Percentiles rank a stretch among this genome's conserved stretches.
Evolutionary conservation across 2,329 filamentous ascomycete genomes (phyloP).

Genomic region (Parascedosporium putredinis): DNA sequence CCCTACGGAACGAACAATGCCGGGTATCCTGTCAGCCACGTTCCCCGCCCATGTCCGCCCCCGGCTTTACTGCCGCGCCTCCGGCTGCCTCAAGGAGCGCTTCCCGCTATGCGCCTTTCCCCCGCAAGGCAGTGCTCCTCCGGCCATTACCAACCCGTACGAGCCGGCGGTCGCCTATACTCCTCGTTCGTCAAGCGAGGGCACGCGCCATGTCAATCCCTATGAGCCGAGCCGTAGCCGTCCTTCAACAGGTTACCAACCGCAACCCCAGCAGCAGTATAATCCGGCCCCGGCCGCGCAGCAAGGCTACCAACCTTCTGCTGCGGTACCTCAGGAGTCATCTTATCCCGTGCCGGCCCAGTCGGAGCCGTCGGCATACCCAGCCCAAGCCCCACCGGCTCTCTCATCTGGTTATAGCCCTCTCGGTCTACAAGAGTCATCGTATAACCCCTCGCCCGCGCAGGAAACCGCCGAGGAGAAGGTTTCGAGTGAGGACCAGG

Average conservation of each 20-base stretch:
- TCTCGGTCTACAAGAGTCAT: background rate
- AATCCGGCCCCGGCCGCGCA: background rate
- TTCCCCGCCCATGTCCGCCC: constrained; percentile 20
- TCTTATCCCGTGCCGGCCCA: background rate
- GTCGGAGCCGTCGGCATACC: background rate
- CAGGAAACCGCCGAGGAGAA: background rate
- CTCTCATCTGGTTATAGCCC: constrained; percentile 11
- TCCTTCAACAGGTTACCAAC: constrained; percentile 13
- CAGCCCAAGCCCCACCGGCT: background rate
- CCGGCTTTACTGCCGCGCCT: constrained; percentile 20
- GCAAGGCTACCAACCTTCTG: background rate
- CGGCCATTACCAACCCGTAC: constrained; percentile 14
- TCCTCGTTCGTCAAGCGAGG: constrained; percentile 20
- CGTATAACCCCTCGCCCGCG: background rate
- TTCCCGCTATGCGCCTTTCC: constrained; percentile 40
- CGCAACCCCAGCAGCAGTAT: constrained; percentile 5
- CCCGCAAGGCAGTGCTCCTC: constrained; percentile 17
- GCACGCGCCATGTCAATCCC: constrained; percentile 16
- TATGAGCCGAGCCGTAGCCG: constrained; percentile 24
- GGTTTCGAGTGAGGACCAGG: background rate
- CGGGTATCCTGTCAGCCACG: constrained; percentile 6
- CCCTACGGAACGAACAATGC: constrained; percentile 48
- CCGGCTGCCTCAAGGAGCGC: constrained; percentile 16
- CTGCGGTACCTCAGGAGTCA: background rate
- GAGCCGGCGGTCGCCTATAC: constrained; percentile 15